phyloP scores from a whole-genome alignment of 495 filamentous ascomycete species.

The Trichoderma erinaceum region DNA sequence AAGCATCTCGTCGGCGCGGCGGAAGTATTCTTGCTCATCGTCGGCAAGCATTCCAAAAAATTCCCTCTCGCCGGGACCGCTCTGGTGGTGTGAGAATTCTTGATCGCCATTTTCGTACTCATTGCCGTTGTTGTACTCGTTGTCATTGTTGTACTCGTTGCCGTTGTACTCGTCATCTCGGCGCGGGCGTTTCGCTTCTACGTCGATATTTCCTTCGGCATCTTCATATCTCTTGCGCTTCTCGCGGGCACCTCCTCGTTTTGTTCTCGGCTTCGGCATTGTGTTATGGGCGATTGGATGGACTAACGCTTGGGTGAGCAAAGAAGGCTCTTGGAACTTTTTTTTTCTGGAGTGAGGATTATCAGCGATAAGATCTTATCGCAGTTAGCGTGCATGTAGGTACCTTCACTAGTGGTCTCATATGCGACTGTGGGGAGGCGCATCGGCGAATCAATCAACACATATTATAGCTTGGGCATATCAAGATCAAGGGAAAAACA shows the following conservation, averaged over 20 bases:
- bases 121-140: constrained; percentile 26
- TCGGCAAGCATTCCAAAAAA: constrained; percentile 90
- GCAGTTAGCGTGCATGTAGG: not conserved
- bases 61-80: constrained; percentile 36
- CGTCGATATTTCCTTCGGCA: constrained; percentile 24
- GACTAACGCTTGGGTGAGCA: not conserved
- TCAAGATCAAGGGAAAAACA: too few relatives aligned
- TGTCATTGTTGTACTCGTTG: constrained; percentile 16
- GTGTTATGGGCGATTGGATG: not conserved
- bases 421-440: not conserved
- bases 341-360: constrained; percentile 7
- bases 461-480: too few relatives aligned
- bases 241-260: constrained; percentile 36
- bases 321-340: constrained; percentile 2
- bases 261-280: constrained; percentile 16
- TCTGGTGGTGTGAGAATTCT: constrained; percentile 17
- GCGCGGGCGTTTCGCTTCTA: constrained; percentile 34
- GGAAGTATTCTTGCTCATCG: constrained; percentile 92
- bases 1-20: constrained; percentile 76
- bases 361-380: constrained; percentile 8
- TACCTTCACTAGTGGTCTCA: not conserved
- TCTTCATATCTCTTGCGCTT: constrained; percentile 27
- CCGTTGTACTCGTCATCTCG: constrained; percentile 22
- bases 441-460: not conserved
- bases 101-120: constrained; percentile 23